Evolutionary conservation across 768 basidiomycete genomes (phyloP), one percentile per base, ranked within the genome.

Genomic region (Hydnomerulius pinastri): DNA sequence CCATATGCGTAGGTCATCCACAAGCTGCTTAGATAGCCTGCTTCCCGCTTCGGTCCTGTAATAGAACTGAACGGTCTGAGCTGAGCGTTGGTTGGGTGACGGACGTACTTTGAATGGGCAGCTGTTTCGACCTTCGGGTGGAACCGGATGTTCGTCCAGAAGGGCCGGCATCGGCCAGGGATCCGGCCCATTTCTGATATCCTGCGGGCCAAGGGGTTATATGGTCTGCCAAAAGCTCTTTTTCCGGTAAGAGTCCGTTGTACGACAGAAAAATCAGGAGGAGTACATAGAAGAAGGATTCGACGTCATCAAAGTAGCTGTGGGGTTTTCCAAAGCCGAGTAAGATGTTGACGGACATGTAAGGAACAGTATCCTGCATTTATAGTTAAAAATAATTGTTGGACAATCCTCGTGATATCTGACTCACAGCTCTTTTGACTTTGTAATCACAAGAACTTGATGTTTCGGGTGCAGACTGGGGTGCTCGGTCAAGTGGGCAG

Each of bases 271-370:
- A 43, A 21, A 49, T 42, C 18, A 49, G 30, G 20, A 50, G 7
- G 13, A 50, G 18, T 11, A 50, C 49, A 24, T 43, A 43, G 24
- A 50, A 9, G 28, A 50, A 50, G 0, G 49, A 50, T 25, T 50
- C 49, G 15, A 50, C 28, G 25, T 50, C 49, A 28, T 44, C 49
- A n/a, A 18, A 43, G n/a, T 33, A 42, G 13, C 30, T 29, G 24
- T 50, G 42, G 5, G n/a, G 4, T 11, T 10, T 10, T 7, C 32
- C 13, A n/a, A 17, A 7, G 21, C 20, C 18, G 3, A 5, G 7
- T 4, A 50, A 33, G 12, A 50, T 42, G 6, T 18, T 27, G 17
- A 38, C 24, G 24, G 49, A 50, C 41, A 50, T 43, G 33, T 50
- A 50, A 12, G 41, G 41, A 6, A 30, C 25, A 2, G 42, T 50